These are phyloP conservation scores for Hevea brasiliensis DNA, from an alignment of 345 rosid genomes.

Conservation along the genomic window DNA sequence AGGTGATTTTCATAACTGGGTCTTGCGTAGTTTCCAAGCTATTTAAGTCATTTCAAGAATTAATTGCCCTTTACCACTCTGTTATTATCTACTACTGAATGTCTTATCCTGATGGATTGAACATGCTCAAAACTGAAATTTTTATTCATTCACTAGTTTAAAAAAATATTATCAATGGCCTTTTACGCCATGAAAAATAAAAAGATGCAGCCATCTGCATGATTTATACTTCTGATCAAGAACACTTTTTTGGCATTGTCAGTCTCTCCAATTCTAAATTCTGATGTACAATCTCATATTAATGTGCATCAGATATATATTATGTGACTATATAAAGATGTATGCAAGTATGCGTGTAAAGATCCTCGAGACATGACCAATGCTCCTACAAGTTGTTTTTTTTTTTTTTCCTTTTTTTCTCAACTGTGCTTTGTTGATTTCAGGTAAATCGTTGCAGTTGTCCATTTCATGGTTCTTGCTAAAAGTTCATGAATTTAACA, in stretches of 20 bases:
- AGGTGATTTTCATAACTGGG: slow-evolving; percentile 38
- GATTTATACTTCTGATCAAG: background rate
- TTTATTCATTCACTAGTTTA: background rate
- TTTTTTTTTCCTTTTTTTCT: slow-evolving; percentile 15
- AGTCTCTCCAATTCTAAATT: background rate
- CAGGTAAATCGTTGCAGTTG: background rate
- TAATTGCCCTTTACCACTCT: background rate
- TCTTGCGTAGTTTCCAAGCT: background rate
- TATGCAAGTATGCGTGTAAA: background rate
- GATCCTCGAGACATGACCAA: slow-evolving; percentile 2
- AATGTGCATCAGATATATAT: background rate
- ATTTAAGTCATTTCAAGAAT: slow-evolving; percentile 5
- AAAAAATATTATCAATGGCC: background rate
- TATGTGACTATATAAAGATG: background rate
- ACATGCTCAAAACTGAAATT: background rate
- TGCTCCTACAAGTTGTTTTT: background rate
- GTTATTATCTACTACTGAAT: background rate
- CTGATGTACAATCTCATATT: background rate
- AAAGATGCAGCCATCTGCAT: background rate
- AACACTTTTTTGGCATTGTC: background rate
- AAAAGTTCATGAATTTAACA: background rate
- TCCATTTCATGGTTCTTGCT: background rate
- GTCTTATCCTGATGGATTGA: background rate
- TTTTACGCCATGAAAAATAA: background rate
- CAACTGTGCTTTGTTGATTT: slow-evolving; percentile 11